Percentiles rank a stretch among this genome's conserved stretches.
Evolutionary conservation across 2,329 filamentous ascomycete genomes (phyloP).

Genomic region (Septoria linicola): DNA sequence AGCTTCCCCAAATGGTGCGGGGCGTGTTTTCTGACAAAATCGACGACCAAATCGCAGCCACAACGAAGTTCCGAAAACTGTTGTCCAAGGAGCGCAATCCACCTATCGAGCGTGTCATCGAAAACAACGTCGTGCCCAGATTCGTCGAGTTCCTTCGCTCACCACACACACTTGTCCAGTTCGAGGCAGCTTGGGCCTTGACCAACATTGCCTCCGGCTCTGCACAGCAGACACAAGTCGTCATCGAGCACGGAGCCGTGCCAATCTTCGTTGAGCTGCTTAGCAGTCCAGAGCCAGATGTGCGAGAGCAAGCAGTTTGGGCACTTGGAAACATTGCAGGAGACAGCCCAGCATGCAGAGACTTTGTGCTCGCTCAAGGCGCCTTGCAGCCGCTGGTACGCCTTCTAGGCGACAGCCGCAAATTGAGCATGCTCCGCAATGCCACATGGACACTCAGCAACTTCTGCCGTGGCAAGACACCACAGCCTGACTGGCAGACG

Average conservation of each 20-base stretch:
- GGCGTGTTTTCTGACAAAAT: slow-evolving; percentile 99
- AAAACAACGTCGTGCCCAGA: slow-evolving; percentile 94
- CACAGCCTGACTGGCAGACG: slow-evolving; percentile 95
- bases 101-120: slow-evolving; percentile 98
- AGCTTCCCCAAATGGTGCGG: slow-evolving; percentile 95
- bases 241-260: slow-evolving; percentile 96
- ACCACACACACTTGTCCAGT: slow-evolving; percentile 96
- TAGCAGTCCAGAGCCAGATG: slow-evolving; percentile 93
- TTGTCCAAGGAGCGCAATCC: slow-evolving; percentile 98
- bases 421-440: slow-evolving; percentile 98
- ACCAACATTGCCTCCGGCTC: slow-evolving; percentile 99
- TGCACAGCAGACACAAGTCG: slow-evolving; percentile 94
- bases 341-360: slow-evolving; percentile 94
- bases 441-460: slow-evolving; percentile 99
- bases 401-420: slow-evolving; percentile 93
- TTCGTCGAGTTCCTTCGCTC: slow-evolving; percentile 98
- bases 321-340: slow-evolving; percentile 97
- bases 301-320: slow-evolving; percentile 97
- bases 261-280: slow-evolving; percentile 98
- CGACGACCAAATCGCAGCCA: slow-evolving; percentile 93
- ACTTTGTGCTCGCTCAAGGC: slow-evolving; percentile 89
- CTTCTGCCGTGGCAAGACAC: slow-evolving; percentile 99
- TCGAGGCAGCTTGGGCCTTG: slow-evolving; percentile 97
- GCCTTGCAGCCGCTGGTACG: slow-evolving; percentile 86
- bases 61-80: slow-evolving; percentile 97